Evolutionary conservation across 257 asterid genomes (phyloP).

Genomic region (Solanum piurae): DNA sequence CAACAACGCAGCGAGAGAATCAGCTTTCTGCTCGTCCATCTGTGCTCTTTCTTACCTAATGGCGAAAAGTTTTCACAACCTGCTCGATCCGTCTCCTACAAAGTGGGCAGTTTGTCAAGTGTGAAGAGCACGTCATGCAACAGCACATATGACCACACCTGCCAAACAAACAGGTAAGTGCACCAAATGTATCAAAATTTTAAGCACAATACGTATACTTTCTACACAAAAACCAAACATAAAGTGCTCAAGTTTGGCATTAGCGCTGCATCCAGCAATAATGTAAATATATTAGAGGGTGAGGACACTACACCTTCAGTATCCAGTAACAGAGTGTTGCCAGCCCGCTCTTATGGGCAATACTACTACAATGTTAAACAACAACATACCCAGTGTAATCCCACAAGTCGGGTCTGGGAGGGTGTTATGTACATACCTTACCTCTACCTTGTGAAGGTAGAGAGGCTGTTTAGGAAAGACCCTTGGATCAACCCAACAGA

Average conservation of each 20-base stretch:
- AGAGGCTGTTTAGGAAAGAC: neutral
- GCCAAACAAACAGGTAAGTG: slow-evolving; percentile 14
- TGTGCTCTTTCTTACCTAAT: slow-evolving; percentile 3
- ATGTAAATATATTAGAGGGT: neutral
- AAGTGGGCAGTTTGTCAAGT: slow-evolving; percentile 81
- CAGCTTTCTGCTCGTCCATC: neutral
- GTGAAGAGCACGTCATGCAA: slow-evolving; percentile 76
- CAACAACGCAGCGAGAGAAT: neutral
- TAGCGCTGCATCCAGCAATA: neutral
- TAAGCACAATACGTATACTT: neutral
- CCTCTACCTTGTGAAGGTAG: neutral
- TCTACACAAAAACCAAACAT: neutral
- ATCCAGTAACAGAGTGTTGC: neutral
- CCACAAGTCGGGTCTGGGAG: neutral
- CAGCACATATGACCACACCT: slow-evolving; percentile 99
- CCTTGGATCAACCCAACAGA: neutral
- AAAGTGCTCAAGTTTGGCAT: neutral
- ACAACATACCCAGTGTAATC: neutral
- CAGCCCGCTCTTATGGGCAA: neutral
- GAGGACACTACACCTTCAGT: neutral
- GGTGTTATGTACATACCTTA: neutral
- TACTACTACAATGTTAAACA: neutral
- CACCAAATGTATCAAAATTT: neutral
- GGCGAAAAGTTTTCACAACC: slow-evolving; percentile 82
- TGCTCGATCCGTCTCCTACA: slow-evolving; percentile 78